phyloP scores from a whole-genome alignment of 495 filamentous ascomycete species.

The Annulohypoxylon bovei region DNA sequence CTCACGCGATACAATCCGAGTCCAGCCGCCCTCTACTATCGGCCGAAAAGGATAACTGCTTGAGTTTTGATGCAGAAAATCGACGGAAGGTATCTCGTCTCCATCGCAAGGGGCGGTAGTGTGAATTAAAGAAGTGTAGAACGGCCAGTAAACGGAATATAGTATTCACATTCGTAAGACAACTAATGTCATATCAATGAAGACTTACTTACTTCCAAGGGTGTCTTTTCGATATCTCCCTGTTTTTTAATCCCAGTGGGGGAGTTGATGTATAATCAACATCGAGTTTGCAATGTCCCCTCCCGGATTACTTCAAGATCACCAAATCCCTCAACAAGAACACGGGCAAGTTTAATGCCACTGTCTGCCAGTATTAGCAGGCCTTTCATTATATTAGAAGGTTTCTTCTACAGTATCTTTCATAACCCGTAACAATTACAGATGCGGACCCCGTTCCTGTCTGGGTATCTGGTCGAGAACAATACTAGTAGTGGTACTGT shows the following conservation, averaged over 20 bases:
- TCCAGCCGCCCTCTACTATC: not conserved
- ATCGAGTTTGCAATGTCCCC: no score
- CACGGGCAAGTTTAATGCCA: not conserved
- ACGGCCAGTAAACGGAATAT: no score
- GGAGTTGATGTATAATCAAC: no score
- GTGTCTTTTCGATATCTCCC: no score
- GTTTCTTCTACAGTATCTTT: constrained; percentile 32
- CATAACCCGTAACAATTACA: constrained; percentile 46
- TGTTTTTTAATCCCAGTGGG: no score
- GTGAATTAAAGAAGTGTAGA: no score
- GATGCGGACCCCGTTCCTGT: constrained; percentile 36
- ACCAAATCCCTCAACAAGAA: not conserved
- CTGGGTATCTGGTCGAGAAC: constrained; percentile 43
- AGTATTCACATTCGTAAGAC: no score
- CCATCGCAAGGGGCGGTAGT: not conserved
- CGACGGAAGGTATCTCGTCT: not conserved
- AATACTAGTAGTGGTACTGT: constrained; percentile 17
- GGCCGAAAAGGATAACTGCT: not conserved
- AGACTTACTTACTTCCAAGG: no score
- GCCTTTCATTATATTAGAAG: constrained; percentile 13
- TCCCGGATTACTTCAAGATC: not conserved
- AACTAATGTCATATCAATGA: no score
- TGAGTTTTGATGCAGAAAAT: no score
- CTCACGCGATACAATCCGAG: not conserved
- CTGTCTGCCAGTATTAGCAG: not conserved